Evolutionary conservation across 306 rosid genomes (phyloP).

Genomic region (Rosa lucieae): DNA sequence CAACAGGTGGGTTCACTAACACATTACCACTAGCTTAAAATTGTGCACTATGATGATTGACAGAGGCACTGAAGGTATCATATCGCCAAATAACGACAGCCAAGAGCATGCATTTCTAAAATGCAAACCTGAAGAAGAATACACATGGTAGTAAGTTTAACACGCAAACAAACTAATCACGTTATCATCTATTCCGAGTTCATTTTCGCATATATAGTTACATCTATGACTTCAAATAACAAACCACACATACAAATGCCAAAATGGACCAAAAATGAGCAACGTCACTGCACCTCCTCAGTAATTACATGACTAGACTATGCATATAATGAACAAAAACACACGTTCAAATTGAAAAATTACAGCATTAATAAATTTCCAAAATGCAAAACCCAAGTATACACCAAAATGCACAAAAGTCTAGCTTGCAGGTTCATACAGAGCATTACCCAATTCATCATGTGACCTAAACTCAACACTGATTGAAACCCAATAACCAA

Average conservation of each 20-base stretch:
- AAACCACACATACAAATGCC: neutral
- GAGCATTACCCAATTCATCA: neutral
- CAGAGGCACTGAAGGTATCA: neutral
- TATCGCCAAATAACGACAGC: neutral
- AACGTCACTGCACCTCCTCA: neutral
- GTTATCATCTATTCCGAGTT: neutral
- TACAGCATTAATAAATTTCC: neutral
- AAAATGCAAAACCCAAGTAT: neutral
- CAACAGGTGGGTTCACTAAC: conserved; percentile 31
- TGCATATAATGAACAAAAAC: neutral
- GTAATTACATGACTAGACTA: neutral
- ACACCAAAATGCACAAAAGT: neutral
- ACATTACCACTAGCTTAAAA: conserved; percentile 32
- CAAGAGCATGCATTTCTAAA: conserved; percentile 18
- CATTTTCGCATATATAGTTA: neutral
- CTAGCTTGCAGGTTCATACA: neutral
- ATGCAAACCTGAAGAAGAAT: conserved; percentile 22
- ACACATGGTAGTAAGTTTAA: neutral
- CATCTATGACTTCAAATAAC: neutral
- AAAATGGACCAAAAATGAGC: neutral
- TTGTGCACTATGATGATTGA: neutral
- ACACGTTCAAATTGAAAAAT: neutral
- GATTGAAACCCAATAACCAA: neutral
- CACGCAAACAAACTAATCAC: neutral
- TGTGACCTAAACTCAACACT: neutral